Conservation (phyloP, 2,329 filamentous ascomycete genomes). For the Beauveria caledonica region DNA sequence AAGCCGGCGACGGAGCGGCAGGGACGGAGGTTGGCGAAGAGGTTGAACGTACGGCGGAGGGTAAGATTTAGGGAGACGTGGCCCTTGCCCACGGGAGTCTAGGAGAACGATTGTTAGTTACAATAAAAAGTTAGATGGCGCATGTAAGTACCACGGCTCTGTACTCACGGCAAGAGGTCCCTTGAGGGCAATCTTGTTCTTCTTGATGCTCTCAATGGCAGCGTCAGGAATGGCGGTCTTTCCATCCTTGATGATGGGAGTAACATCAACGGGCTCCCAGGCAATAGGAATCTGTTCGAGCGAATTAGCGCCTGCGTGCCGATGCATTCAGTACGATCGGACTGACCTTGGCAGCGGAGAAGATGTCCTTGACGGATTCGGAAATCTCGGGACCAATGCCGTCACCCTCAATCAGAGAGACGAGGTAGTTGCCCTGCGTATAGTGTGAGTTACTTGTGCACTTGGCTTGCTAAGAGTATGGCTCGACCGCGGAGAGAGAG, state of each 20-base stretch:
- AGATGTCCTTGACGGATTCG: conserved; percentile 98
- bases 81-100: conserved; percentile 96
- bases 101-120: conserved; percentile 15
- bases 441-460: conserved; percentile 14
- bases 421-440: conserved; percentile 80
- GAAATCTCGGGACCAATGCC: conserved; percentile 98
- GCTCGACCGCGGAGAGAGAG: not conserved
- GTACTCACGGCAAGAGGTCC: conserved; percentile 81
- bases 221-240: conserved; percentile 90
- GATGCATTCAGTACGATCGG: not conserved
- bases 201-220: conserved; percentile 86
- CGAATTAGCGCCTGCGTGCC: conserved; percentile 16
- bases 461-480: not conserved
- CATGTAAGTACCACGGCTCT: not conserved
- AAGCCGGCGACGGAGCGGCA: conserved; percentile 95
- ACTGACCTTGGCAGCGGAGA: conserved; percentile 81
- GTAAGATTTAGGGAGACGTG: conserved; percentile 99
- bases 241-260: conserved; percentile 85
- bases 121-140: not conserved
- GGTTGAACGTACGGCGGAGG: conserved; percentile 97
- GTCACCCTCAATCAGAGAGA: conserved; percentile 97
- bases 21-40: conserved; percentile 97
- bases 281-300: conserved; percentile 67
- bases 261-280: conserved; percentile 97
- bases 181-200: conserved; percentile 97